These are phyloP conservation scores for Saccharomycopsis vini DNA, from an alignment of 805 yeast species.

Conservation along the genomic window DNA sequence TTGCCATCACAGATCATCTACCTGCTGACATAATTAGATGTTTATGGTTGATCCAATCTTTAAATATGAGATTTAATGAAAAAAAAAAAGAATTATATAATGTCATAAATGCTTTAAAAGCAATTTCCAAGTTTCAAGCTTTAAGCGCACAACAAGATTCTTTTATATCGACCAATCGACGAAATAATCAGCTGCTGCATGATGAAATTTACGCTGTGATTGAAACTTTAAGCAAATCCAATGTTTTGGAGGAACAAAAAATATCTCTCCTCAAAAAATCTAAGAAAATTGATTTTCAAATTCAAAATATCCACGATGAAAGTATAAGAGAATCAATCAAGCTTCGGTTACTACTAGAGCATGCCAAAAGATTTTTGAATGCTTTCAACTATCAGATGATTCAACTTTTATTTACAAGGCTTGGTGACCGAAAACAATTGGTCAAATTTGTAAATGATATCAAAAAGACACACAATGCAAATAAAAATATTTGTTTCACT, in stretches of 20 bases:
- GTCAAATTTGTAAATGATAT: background rate
- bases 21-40: conserved; percentile 36
- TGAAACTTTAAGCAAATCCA: background rate
- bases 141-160: too few species aligned
- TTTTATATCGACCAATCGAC: too few species aligned
- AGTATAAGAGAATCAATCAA: conserved; percentile 10
- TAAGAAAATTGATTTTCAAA: conserved; percentile 3
- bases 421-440: background rate
- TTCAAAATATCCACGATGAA: conserved; percentile 6
- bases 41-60: conserved; percentile 32
- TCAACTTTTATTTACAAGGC: conserved; percentile 4
- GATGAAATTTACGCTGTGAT: background rate
- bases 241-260: background rate
- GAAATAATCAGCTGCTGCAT: background rate
- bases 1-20: conserved; percentile 28
- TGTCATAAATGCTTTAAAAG: background rate
- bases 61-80: conserved; percentile 24
- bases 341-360: conserved; percentile 5
- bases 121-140: background rate
- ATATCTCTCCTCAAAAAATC: background rate
- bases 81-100: conserved; percentile 15
- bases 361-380: conserved; percentile 8
- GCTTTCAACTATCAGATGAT: conserved; percentile 8
- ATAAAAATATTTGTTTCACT: too few species aligned
- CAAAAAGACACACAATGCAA: background rate